Percentiles rank a stretch among this genome's conserved stretches.
Evolutionary conservation across 768 basidiomycete species (phyloP).

Genomic region (Trametes cubensis): DNA sequence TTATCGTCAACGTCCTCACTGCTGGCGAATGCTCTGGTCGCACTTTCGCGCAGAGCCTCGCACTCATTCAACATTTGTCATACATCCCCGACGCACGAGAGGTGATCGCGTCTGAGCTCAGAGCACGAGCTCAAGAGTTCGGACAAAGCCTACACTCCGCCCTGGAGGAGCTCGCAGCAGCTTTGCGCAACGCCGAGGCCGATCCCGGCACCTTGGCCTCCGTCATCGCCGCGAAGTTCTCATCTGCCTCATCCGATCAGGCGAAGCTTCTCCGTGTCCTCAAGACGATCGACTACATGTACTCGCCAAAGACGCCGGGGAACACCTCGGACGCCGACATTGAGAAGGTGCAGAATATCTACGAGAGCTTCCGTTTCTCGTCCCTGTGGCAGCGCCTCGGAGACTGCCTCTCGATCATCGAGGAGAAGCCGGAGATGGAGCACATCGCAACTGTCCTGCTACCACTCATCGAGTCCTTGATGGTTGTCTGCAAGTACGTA

Average conservation of each 20-base stretch:
- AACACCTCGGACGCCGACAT: conserved; percentile 55
- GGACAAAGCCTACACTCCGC: conserved; percentile 75
- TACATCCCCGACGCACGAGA: conserved; percentile 87
- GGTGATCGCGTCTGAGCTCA: conserved; percentile 86
- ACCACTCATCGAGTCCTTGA: conserved; percentile 93
- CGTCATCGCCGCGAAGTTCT: conserved; percentile 85
- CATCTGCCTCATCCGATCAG: conserved; percentile 90
- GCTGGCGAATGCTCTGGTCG: conserved; percentile 93
- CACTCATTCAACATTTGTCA: conserved; percentile 91
- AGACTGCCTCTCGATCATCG: conserved; percentile 84
- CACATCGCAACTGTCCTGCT: conserved; percentile 91
- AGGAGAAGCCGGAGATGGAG: conserved; percentile 76
- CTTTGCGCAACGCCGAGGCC: conserved; percentile 57
- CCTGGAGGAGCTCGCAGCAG: conserved; percentile 71
- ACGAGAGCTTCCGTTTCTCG: conserved; percentile 89
- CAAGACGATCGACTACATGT: conserved; percentile 98
- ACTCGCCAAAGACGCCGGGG: conserved; percentile 59
- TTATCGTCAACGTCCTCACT: conserved; percentile 97
- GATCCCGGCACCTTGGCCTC: conserved; percentile 54
- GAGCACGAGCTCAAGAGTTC: conserved; percentile 83
- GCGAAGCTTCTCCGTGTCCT: conserved; percentile 94
- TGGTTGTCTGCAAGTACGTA: conserved; percentile 98
- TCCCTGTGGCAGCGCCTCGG: conserved; percentile 87
- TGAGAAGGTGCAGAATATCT: conserved; percentile 85
- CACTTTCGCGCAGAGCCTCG: conserved; percentile 93